phyloP scores from a whole-genome alignment of 495 filamentous ascomycete genomes.

The Hypoxylon subgilvum region DNA sequence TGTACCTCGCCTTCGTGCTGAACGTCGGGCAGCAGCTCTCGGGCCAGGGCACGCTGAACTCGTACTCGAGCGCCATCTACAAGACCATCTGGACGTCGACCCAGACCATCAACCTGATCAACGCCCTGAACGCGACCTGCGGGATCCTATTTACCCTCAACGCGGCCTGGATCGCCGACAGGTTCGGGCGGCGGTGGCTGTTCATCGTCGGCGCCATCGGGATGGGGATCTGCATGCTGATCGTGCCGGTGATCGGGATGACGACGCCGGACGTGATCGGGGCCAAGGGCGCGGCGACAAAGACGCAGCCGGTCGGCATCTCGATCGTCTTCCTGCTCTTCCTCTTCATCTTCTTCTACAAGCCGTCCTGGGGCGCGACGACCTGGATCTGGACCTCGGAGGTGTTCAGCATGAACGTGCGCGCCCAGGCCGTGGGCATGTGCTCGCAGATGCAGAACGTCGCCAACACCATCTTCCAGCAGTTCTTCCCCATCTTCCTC shows the following conservation, averaged over 20 bases:
- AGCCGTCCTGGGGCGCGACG: conserved; percentile 71
- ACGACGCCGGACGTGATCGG: conserved; percentile 53
- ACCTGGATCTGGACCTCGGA: conserved; percentile 73
- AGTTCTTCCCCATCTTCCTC: conserved; percentile 72
- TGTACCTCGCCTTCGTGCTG: conserved; percentile 60
- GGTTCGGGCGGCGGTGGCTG: conserved; percentile 58
- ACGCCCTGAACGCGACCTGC: conserved; percentile 65
- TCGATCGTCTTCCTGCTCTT: conserved; percentile 67
- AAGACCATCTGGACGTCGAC: conserved; percentile 64
- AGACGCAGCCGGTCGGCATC: conserved; percentile 64
- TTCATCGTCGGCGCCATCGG: conserved; percentile 57
- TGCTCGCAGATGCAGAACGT: conserved; percentile 70
- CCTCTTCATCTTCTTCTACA: conserved; percentile 73
- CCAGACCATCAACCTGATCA: conserved; percentile 65
- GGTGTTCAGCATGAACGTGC: conserved; percentile 70
- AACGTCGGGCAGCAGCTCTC: conserved; percentile 69
- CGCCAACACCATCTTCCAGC: conserved; percentile 67
- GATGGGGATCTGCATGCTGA: conserved; percentile 60
- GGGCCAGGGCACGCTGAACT: conserved; percentile 67
- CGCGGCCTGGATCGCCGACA: conserved; percentile 67
- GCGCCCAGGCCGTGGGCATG: conserved; percentile 72
- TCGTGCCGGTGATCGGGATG: conserved; percentile 65
- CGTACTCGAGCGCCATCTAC: conserved; percentile 69
- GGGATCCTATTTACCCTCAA: conserved; percentile 66
- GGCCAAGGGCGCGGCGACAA: conserved; percentile 48